phyloP scores from a whole-genome alignment of 352 stramenopile species.

The Phytopythium cucurbitacearum region DNA sequence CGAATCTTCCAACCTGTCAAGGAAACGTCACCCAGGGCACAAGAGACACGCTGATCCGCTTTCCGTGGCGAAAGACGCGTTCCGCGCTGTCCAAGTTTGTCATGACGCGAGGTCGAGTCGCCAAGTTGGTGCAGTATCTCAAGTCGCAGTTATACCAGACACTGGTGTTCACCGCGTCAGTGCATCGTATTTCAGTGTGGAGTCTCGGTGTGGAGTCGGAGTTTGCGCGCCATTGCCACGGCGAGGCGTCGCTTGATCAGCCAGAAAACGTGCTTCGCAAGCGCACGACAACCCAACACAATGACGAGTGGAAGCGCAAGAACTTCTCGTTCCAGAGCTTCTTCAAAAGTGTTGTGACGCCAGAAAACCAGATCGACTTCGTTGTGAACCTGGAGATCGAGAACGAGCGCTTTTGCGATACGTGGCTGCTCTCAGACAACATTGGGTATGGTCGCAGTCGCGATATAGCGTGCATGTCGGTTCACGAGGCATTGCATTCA shows the following conservation, averaged over 20 bases:
- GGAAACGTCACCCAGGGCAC: conserved; percentile 47
- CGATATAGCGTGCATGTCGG: conserved; percentile 51
- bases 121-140: conserved; percentile 32
- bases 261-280: conserved; percentile 34
- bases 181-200: conserved; percentile 59
- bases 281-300: conserved; percentile 40
- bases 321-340: conserved; percentile 67
- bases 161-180: conserved; percentile 63
- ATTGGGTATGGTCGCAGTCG: conserved; percentile 58
- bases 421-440: conserved; percentile 68
- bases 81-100: conserved; percentile 39
- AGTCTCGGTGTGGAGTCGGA: conserved; percentile 63
- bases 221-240: conserved; percentile 49
- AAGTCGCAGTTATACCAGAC: conserved; percentile 47
- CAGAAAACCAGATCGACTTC: conserved; percentile 68
- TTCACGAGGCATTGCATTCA: conserved; percentile 61
- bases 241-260: conserved; percentile 37
- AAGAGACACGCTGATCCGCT: conserved; percentile 62
- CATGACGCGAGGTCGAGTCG: conserved; percentile 17
- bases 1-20: conserved; percentile 50
- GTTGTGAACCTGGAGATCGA: conserved; percentile 55
- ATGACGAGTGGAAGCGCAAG: conserved; percentile 75
- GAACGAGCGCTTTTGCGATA: conserved; percentile 42
- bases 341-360: conserved; percentile 56
- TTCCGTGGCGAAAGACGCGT: conserved; percentile 48